These are phyloP conservation scores for Chloris gayana DNA, from an alignment of 176 grass and related monocot genomes.

Conservation along the genomic window DNA sequence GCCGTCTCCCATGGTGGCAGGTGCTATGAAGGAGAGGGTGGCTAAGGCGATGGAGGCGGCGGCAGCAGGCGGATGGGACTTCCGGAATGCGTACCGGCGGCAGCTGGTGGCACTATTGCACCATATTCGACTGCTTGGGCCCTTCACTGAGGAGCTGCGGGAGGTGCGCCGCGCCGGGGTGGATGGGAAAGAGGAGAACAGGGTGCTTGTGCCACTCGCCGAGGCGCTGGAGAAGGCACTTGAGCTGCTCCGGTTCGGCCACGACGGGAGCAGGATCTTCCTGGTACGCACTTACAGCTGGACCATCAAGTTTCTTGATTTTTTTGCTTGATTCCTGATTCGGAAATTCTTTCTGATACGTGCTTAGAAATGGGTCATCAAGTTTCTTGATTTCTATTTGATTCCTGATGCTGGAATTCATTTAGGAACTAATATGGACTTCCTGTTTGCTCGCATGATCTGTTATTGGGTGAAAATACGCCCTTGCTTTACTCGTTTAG, in stretches of 20 bases:
- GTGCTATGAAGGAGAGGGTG: conserved; percentile 17
- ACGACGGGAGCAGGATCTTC: conserved; percentile 80
- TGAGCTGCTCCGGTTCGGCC: conserved; percentile 56
- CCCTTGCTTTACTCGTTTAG: not conserved
- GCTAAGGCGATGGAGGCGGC: conserved; percentile 37
- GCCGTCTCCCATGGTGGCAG: not conserved
- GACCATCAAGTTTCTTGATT: not conserved
- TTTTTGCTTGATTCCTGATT: not conserved
- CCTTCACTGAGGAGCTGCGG: conserved; percentile 79
- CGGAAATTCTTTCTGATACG: not conserved
- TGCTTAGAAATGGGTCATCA: not conserved
- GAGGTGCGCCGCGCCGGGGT: conserved; percentile 35
- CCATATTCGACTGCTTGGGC: conserved; percentile 66
- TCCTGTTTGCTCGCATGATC: too few species aligned
- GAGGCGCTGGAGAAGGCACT: conserved; percentile 54
- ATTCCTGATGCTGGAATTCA: not conserved
- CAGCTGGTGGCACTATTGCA: conserved; percentile 72
- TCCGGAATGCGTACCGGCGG: conserved; percentile 68
- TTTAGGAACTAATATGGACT: too few species aligned
- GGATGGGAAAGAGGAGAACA: not conserved
- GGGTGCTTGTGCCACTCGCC: conserved; percentile 51
- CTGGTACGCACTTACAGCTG: conserved; percentile 43
- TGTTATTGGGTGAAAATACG: too few species aligned
- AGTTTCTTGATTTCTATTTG: not conserved
- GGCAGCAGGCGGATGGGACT: conserved; percentile 43